Percentiles rank a stretch among this genome's conserved stretches.
phyloP scores from a whole-genome alignment of 345 rosid genomes.

The Limnanthes douglasii region DNA sequence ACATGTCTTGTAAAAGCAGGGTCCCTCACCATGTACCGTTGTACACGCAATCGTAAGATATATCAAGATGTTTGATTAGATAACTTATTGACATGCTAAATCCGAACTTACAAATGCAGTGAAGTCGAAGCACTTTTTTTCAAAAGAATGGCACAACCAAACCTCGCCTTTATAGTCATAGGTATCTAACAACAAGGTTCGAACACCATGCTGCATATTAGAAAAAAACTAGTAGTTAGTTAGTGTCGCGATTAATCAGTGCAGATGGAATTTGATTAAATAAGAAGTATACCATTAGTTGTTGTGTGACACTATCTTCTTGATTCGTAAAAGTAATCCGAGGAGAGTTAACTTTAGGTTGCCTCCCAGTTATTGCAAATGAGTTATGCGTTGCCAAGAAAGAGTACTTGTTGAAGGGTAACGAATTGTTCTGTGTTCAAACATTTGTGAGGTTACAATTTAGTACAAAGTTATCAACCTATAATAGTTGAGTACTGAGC shows the following conservation, averaged over 20 bases:
- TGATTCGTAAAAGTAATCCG: conserved; percentile 44
- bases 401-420: conserved; percentile 43
- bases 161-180: conserved; percentile 44
- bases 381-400: conserved; percentile 52
- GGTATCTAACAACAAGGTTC: conserved; percentile 48
- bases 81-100: too few relatives aligned
- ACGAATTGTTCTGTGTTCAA: conserved; percentile 29
- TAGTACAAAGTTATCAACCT: too few relatives aligned
- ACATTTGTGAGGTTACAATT: too few relatives aligned
- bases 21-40: too few relatives aligned
- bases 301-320: conserved; percentile 47
- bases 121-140: conserved; percentile 21
- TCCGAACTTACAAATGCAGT: conserved; percentile 35
- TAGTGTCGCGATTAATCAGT: background rate
- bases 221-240: too few relatives aligned
- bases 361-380: conserved; percentile 26
- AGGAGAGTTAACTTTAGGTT: conserved; percentile 23
- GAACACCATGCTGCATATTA: conserved; percentile 33
- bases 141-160: conserved; percentile 52
- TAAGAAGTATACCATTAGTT: conserved; percentile 29
- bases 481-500: too few relatives aligned
- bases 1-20: too few relatives aligned
- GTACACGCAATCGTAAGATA: too few relatives aligned
- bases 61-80: too few relatives aligned
- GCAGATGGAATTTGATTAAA: background rate